A percentile compares a stretch with the other conserved stretches of the same genome.
Evolutionary conservation across 1,284 basidiomycete genomes (phyloP).

Genomic region (Psilocybe mexicana): DNA sequence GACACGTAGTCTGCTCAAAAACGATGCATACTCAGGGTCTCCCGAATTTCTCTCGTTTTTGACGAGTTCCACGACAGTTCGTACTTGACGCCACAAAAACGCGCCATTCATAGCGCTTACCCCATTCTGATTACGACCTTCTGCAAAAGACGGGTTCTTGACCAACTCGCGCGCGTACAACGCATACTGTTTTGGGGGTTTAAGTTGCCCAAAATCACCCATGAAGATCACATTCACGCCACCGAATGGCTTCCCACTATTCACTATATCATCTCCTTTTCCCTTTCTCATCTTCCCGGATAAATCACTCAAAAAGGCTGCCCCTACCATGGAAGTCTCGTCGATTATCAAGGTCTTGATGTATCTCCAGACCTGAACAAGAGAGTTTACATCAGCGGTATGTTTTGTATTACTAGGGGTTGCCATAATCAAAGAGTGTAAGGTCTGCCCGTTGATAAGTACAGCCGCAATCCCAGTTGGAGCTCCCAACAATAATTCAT

Average conservation of each 20-base stretch:
- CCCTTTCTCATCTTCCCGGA: conserved; percentile 2
- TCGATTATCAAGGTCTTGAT: conserved; percentile 3
- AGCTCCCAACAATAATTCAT: conserved; percentile 10
- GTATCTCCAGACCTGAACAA: background rate
- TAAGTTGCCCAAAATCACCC: conserved; percentile 18
- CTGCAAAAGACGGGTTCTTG: conserved; percentile 5
- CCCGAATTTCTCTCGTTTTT: background rate
- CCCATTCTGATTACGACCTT: background rate
- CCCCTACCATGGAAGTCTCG: conserved; percentile 6
- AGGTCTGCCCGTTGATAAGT: conserved; percentile 11
- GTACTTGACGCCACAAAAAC: conserved; percentile 5
- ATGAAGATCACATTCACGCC: conserved; percentile 18
- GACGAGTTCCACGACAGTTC: background rate
- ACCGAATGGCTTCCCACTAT: conserved; percentile 13
- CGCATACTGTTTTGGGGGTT: conserved; percentile 4
- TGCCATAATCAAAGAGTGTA: conserved; percentile 12
- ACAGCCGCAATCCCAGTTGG: conserved; percentile 17
- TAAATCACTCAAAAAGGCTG: conserved; percentile 4
- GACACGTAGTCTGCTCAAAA: background rate
- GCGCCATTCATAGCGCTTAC: conserved; percentile 1
- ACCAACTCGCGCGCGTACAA: conserved; percentile 11
- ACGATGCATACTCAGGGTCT: background rate
- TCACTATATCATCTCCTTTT: background rate
- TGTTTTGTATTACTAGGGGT: background rate
- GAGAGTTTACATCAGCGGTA: background rate